A percentile compares a stretch with the other conserved stretches of the same genome.
Evolutionary conservation across 2,329 filamentous ascomycete species (phyloP).

Genomic region (Botrytis byssoidea): DNA sequence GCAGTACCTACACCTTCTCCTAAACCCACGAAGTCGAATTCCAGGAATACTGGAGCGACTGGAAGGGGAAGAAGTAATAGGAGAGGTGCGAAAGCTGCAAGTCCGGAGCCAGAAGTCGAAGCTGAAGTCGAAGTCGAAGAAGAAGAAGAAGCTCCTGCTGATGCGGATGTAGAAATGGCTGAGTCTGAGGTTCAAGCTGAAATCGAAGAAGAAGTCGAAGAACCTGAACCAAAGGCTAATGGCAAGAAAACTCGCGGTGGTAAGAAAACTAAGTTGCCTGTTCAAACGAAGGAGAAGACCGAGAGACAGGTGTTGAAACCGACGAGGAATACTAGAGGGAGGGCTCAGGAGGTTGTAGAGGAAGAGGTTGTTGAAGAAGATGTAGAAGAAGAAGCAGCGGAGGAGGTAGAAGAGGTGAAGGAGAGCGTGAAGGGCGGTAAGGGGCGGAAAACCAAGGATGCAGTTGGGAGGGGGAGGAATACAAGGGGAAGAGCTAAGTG

Average conservation of each 20-base stretch:
- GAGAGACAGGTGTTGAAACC: background rate
- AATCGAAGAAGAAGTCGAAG: background rate
- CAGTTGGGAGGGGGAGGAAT: background rate
- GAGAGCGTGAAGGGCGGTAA: background rate
- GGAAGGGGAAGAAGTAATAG: background rate
- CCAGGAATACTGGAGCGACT: constrained; percentile 8
- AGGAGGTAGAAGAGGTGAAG: background rate
- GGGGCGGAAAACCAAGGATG: background rate
- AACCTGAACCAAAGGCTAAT: background rate
- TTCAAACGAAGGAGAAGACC: background rate
- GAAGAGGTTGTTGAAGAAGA: background rate
- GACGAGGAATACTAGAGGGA: background rate
- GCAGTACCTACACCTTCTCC: background rate
- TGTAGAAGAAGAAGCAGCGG: background rate
- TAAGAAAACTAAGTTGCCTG: background rate
- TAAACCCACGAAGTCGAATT: background rate
- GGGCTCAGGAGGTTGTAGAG: background rate
- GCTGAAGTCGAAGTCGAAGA: constrained; percentile 10
- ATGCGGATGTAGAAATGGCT: constrained; percentile 9
- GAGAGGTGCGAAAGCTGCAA: background rate
- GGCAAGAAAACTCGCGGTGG: constrained; percentile 5
- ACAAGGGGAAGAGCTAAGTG: constrained; percentile 10
- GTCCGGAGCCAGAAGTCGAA: constrained; percentile 4
- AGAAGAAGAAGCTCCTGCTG: constrained; percentile 27
- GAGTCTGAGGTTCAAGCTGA: background rate